Base-by-base conservation (phyloP, 2,329 filamentous ascomycete genomes). In the Penicillium palitans region DNA sequence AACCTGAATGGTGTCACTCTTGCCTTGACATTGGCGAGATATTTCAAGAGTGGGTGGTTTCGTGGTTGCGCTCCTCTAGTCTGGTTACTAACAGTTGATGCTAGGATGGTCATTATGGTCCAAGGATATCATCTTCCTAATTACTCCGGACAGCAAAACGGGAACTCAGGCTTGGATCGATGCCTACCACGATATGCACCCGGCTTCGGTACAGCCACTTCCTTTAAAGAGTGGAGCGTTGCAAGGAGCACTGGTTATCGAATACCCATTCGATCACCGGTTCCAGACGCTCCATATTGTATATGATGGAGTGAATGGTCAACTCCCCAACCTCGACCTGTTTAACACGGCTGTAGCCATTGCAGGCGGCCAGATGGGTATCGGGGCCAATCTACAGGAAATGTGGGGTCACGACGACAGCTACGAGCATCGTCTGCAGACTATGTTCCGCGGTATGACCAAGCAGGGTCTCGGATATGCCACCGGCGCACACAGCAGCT, bases 151-250 rank as follows among this genome's bases (percentile, higher is more conserved):
- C 76, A 96, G 91, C 74, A 89, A 88, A 59, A 89, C 90, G 12
- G 95, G 93, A 0, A 91, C 92, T 0, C 93, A 98, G 73, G 95
- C 95, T 25, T 99, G 95, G 95, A 91, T 97, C 9, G 93, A 97
- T 71, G 95, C 95, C 1, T 99, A 99, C 74, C 95, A 99, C 75
- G 91, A 96, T 73, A 88, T 90, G 21, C 92, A 97, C 70, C 82
- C 88, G 0, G 78, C 83, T 6, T 83, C 81, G 8, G 87, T 98
- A 27, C 85, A 88, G 55, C 84, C 90, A 2, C 78, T 99, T 48
- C 87, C 93, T 1, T 83, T 98, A 68, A 98, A 98, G 78, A 95
- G 91, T 17, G 95, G 95, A 19, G 91, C 93, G 8, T 81, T 99
- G 35, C 95, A 99, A 77, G 95, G 91, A 13, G 95, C 91, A 35